Evolutionary conservation across 768 basidiomycete species (phyloP), one percentile per base, ranked within the genome.

Genomic region (Pleurotus eryngii): DNA sequence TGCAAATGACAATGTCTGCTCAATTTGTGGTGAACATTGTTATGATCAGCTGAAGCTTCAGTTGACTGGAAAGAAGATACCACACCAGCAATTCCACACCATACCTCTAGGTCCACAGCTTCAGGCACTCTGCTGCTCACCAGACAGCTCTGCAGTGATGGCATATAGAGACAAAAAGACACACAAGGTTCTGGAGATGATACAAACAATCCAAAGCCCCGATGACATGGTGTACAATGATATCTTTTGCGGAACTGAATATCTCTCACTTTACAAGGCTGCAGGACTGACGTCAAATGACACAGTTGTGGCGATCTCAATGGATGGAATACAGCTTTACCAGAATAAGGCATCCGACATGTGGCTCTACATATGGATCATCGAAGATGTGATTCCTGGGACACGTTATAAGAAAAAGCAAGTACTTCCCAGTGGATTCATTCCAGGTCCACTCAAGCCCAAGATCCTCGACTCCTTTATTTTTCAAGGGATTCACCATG

Each of bases 291-390:
- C 45, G 2, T 27, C 46, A 1, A 57, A 64, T 47, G 70, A 78
- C 37, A 68, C 68, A 0, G 50, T 74, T 3, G 60, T 78, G 1
- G 64, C 74, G 57, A 57, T 72, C 0, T 78, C 74, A 0, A 61
- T 76, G 7, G 72, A 80, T 50, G 74, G 77, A 0, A 70, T 72
- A 0, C 77, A 80, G 57, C 67, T 80, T 2, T 76, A 76, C 57
- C 55, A 54, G 4, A 64, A 63, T 60, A 77, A 76, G 59, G 46
- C 14, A 2, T 68, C 75, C 7, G 68, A 72, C 57, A 66, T 65
- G 51, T 68, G 67, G 67, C 67, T 72, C n/a, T 68, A 62, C 43
- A 74, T 79, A 0, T 76, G 73, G 73, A 56, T 79, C 0, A 43
- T 80, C 0, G 12, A 74, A 0, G 69, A 75, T 55, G 55, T 71